Evolutionary conservation across 1,284 basidiomycete species (phyloP).

Genomic region (Trichosporon inkin): DNA sequence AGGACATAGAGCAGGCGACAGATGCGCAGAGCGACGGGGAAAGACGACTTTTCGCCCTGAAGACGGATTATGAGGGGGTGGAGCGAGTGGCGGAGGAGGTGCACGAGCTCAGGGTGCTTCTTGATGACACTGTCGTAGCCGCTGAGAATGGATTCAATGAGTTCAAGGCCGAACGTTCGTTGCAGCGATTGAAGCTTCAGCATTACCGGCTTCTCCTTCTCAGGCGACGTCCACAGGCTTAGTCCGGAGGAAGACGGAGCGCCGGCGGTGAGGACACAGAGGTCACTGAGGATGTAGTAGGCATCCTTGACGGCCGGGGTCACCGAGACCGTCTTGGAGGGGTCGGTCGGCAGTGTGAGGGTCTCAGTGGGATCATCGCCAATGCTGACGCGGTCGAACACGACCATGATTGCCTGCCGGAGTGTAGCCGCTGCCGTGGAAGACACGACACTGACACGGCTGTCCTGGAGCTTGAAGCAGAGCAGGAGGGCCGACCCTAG

Average conservation of each 20-base stretch:
- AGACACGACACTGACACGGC: slow-evolving; percentile 89
- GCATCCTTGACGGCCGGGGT: slow-evolving; percentile 80
- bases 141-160: slow-evolving; percentile 93
- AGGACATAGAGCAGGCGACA: slow-evolving; percentile 89
- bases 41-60: slow-evolving; percentile 74
- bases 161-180: slow-evolving; percentile 89
- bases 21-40: slow-evolving; percentile 83
- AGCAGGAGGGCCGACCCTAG: slow-evolving; percentile 77
- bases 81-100: slow-evolving; percentile 79
- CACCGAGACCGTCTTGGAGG: slow-evolving; percentile 44
- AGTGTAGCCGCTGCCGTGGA: slow-evolving; percentile 95
- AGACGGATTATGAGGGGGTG: slow-evolving; percentile 84
- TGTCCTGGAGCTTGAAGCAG: slow-evolving; percentile 93
- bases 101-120: slow-evolving; percentile 76
- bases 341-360: slow-evolving; percentile 18
- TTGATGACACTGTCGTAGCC: slow-evolving; percentile 87
- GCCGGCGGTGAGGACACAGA: slow-evolving; percentile 68
- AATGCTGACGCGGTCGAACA: slow-evolving; percentile 79
- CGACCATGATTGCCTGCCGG: slow-evolving; percentile 93
- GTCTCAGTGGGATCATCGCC: slow-evolving; percentile 13
- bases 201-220: slow-evolving; percentile 70
- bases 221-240: slow-evolving; percentile 34
- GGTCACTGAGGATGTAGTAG: slow-evolving; percentile 80
- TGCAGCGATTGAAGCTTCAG: slow-evolving; percentile 78
- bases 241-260: slow-evolving; percentile 24